Evolutionary conservation across 192 early-diverging fungal species (phyloP).

Genomic region (Bifiguratus adelaidae): DNA sequence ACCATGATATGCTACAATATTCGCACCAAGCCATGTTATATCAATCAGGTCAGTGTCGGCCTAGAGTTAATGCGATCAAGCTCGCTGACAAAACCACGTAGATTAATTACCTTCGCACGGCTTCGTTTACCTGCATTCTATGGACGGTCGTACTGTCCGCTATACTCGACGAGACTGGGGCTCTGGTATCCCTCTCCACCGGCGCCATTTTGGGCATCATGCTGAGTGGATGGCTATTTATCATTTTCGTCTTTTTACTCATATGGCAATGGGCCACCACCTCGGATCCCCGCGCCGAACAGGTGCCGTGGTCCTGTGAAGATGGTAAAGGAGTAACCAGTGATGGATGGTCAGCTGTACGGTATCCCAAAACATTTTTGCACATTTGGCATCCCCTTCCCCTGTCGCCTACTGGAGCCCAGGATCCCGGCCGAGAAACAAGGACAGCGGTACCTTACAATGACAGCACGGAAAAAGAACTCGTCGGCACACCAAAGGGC

Average conservation of each 20-base stretch:
- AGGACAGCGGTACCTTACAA: too few relatives aligned
- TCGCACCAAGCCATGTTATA: constrained; percentile 59
- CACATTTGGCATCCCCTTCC: too few relatives aligned
- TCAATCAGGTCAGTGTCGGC: constrained; percentile 28
- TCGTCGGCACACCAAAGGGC: too few relatives aligned
- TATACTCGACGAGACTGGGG: constrained; percentile 42
- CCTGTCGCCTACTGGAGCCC: too few relatives aligned
- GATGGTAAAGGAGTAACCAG: too few relatives aligned
- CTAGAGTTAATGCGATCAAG: neutral
- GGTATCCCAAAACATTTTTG: too few relatives aligned
- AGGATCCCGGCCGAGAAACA: too few relatives aligned
- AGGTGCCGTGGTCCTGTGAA: too few relatives aligned
- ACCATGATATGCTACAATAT: constrained; percentile 69
- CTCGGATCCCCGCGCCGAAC: too few relatives aligned
- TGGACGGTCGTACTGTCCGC: constrained; percentile 60
- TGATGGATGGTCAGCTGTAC: too few relatives aligned
- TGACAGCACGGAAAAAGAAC: too few relatives aligned
- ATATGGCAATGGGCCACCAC: too few relatives aligned
- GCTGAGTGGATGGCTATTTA: constrained; percentile 39
- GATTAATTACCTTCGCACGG: constrained; percentile 65
- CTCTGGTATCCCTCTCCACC: constrained; percentile 23
- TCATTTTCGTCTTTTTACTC: constrained; percentile 44
- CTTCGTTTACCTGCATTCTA: constrained; percentile 51
- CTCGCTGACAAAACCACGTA: constrained; percentile 5
- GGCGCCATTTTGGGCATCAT: constrained; percentile 33